Evolutionary conservation across 2,329 filamentous ascomycete genomes (phyloP).

Genomic region (Pezicula rhizophila): DNA sequence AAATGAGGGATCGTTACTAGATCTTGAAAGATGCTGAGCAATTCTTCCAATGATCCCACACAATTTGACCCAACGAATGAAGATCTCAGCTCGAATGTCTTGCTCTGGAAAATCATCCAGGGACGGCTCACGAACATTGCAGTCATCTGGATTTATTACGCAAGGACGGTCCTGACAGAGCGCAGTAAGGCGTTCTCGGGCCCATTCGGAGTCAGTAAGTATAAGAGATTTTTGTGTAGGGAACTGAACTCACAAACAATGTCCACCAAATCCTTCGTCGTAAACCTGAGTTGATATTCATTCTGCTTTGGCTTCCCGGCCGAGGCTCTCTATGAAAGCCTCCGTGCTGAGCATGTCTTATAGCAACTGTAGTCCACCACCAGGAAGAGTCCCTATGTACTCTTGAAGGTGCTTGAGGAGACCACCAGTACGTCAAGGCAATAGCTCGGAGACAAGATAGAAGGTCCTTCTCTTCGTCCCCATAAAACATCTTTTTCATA

Average conservation of each 20-base stretch:
- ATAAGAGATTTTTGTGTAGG: not conserved
- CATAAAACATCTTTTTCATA: constrained; percentile 34
- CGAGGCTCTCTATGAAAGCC: constrained; percentile 35
- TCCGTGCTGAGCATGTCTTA: constrained; percentile 38
- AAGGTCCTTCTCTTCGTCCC: constrained; percentile 33
- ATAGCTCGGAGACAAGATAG: constrained; percentile 32
- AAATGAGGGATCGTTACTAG: constrained; percentile 12
- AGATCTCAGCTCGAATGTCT: constrained; percentile 31
- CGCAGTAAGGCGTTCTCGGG: constrained; percentile 33
- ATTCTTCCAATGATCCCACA: constrained; percentile 34
- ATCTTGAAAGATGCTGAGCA: constrained; percentile 31
- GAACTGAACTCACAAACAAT: constrained; percentile 25
- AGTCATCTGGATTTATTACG: constrained; percentile 37
- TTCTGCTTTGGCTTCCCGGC: constrained; percentile 14
- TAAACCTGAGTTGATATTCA: constrained; percentile 19
- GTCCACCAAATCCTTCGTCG: constrained; percentile 38
- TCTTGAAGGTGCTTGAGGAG: constrained; percentile 31
- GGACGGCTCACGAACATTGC: constrained; percentile 32
- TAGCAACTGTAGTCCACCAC: constrained; percentile 40
- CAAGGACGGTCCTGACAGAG: constrained; percentile 38
- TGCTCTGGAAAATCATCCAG: constrained; percentile 33
- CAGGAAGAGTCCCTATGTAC: constrained; percentile 35
- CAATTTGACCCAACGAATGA: constrained; percentile 36
- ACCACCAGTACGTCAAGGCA: constrained; percentile 40
- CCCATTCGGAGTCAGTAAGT: constrained; percentile 9